These are phyloP conservation scores for Dactylellina drechsleri DNA, from an alignment of 2,329 filamentous ascomycete genomes.

Conservation along the genomic window DNA sequence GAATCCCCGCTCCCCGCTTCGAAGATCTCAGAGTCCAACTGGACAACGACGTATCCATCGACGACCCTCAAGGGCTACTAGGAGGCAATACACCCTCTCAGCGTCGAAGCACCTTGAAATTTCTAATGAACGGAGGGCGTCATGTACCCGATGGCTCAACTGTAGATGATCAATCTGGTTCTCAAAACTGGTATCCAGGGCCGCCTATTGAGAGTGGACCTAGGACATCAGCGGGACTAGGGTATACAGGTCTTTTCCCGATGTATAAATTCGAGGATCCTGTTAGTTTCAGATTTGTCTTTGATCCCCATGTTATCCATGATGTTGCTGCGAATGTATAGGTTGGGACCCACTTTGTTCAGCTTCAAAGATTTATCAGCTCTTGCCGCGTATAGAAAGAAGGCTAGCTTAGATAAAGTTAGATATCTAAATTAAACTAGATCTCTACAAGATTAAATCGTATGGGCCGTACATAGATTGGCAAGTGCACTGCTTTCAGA, in stretches of 20 bases:
- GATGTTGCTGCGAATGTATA: constrained; percentile 5
- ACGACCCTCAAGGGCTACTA: constrained; percentile 10
- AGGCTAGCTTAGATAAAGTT: too few species aligned
- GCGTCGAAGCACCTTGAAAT: neutral
- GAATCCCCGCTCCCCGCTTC: neutral
- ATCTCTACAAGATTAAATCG: too few species aligned
- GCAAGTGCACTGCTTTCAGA: too few species aligned
- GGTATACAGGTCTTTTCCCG: constrained; percentile 3
- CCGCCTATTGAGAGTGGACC: neutral
- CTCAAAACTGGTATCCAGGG: neutral
- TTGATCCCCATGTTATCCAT: constrained; percentile 18
- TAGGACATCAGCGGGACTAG: neutral
- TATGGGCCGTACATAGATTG: too few species aligned
- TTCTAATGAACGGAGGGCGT: neutral
- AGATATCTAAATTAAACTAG: too few species aligned
- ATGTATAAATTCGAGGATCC: neutral
- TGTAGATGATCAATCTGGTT: neutral
- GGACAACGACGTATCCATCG: constrained; percentile 5
- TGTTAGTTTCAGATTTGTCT: constrained; percentile 28
- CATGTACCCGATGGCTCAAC: neutral
- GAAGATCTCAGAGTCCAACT: neutral
- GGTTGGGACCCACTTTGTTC: neutral
- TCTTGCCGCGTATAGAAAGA: too few species aligned
- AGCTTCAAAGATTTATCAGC: constrained; percentile 19
- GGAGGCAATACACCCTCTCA: neutral